Conservation (phyloP, 2,329 filamentous ascomycete species). For the Epichloe bromicola region DNA sequence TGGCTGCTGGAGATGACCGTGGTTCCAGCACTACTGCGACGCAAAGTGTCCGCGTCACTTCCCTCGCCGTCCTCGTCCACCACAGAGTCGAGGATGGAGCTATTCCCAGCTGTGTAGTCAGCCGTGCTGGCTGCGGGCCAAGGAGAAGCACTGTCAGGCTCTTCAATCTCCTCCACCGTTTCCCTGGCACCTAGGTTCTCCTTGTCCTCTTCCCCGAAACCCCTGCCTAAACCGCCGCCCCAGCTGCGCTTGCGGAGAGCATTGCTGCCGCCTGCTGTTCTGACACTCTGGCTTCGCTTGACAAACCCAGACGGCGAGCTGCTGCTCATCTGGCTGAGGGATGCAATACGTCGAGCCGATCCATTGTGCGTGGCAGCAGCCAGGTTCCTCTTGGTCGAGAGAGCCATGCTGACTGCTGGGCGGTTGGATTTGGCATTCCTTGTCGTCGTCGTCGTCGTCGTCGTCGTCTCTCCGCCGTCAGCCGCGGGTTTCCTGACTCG, state of each 20-base stretch:
- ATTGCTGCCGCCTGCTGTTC: constrained; percentile 41
- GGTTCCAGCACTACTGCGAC: constrained; percentile 34
- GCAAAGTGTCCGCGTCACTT: constrained; percentile 39
- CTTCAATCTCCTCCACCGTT: constrained; percentile 43
- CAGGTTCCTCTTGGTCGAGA: constrained; percentile 37
- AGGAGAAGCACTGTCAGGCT: constrained; percentile 15
- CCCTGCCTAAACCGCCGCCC: constrained; percentile 39
- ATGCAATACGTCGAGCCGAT: constrained; percentile 69
- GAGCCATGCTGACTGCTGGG: constrained; percentile 38
- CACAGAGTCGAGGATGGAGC: constrained; percentile 9
- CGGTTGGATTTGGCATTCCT: constrained; percentile 11
- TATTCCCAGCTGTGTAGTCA: constrained; percentile 5
- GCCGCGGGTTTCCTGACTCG: constrained; percentile 31
- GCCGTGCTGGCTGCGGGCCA: constrained; percentile 3
- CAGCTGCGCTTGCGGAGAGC: constrained; percentile 56
- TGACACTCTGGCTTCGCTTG: constrained; percentile 67
- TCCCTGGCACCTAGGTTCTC: constrained; percentile 53
- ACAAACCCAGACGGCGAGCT: constrained; percentile 54
- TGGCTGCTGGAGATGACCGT: constrained; percentile 32
- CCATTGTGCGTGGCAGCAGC: constrained; percentile 34
- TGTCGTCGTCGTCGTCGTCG: neutral
- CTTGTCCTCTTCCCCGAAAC: constrained; percentile 43
- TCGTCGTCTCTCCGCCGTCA: constrained; percentile 5
- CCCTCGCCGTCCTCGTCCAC: constrained; percentile 11
- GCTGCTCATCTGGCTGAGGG: constrained; percentile 77